A percentile compares a stretch with the other conserved stretches of the same genome.
phyloP scores from a whole-genome alignment of 2,329 filamentous ascomycete genomes.

The Microthyrium microscopicum region DNA sequence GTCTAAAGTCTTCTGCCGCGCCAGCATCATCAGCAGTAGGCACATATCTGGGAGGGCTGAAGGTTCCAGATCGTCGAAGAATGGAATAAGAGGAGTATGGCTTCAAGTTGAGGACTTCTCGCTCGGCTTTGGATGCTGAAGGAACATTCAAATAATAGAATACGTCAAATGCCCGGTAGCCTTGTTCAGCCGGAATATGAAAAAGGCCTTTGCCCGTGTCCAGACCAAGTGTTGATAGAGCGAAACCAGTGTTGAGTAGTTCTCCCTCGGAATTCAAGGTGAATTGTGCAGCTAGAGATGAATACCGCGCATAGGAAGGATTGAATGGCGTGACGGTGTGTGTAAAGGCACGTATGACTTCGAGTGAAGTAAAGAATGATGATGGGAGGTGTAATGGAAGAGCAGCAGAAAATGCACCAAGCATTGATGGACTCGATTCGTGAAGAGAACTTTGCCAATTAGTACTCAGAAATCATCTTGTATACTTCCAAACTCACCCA shows the following conservation, averaged over 20 bases:
- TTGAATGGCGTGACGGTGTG: slow-evolving; percentile 79
- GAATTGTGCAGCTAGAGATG: slow-evolving; percentile 63
- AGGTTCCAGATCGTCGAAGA: slow-evolving; percentile 70
- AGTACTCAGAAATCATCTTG: slow-evolving; percentile 1
- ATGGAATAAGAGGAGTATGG: slow-evolving; percentile 60
- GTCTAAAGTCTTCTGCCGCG: slow-evolving; percentile 80
- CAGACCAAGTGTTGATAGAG: slow-evolving; percentile 74
- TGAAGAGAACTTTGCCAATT: slow-evolving; percentile 55
- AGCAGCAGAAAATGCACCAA: slow-evolving; percentile 64
- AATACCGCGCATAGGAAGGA: slow-evolving; percentile 65
- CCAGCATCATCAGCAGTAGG: slow-evolving; percentile 86
- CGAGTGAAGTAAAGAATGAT: slow-evolving; percentile 59
- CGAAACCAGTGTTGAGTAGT: slow-evolving; percentile 56
- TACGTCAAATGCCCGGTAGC: slow-evolving; percentile 87
- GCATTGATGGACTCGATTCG: slow-evolving; percentile 67
- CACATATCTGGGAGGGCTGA: slow-evolving; percentile 70
- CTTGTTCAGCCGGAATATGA: slow-evolving; percentile 59
- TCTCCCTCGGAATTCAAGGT: slow-evolving; percentile 60
- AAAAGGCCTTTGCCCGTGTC: slow-evolving; percentile 69
- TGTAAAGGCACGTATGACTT: slow-evolving; percentile 72
- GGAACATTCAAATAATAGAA: slow-evolving; percentile 94
- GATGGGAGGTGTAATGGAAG: slow-evolving; percentile 66
- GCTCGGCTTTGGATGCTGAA: slow-evolving; percentile 74
- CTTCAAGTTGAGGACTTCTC: slow-evolving; percentile 73
- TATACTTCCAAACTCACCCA: slow-evolving; percentile 40